Conservation (phyloP, 352 stramenopile species). For the Globisporangium barbulae region DNA sequence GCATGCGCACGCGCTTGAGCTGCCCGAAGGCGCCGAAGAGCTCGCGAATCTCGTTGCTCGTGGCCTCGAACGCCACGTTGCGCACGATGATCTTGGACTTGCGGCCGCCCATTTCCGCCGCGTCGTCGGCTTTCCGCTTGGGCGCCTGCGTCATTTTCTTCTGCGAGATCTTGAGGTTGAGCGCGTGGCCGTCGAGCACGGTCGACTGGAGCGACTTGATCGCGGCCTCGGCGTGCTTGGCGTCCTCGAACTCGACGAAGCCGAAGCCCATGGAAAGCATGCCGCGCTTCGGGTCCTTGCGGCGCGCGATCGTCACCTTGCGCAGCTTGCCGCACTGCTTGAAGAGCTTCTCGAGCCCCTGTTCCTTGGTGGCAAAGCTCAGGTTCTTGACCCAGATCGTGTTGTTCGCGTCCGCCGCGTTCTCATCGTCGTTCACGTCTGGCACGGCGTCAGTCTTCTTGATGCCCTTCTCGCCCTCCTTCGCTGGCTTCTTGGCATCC, state of each 20-base stretch:
- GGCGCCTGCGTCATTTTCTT: conserved; percentile 61
- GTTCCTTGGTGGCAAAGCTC: conserved; percentile 96
- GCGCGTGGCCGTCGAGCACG: conserved; percentile 93
- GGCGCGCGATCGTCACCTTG: conserved; percentile 84
- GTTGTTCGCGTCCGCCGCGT: conserved; percentile 62
- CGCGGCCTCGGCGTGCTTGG: conserved; percentile 84
- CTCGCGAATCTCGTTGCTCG: conserved; percentile 94
- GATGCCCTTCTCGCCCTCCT: conserved; percentile 43
- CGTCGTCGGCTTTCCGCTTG: conserved; percentile 38
- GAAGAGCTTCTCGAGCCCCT: conserved; percentile 74
- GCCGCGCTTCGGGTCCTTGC: conserved; percentile 76
- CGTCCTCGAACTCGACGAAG: conserved; percentile 97
- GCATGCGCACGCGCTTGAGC: conserved; percentile 96
- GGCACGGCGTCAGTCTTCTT: conserved; percentile 55
- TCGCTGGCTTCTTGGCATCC: conserved; percentile 6
- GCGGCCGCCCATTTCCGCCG: conserved; percentile 28
- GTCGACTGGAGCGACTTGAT: conserved; percentile 72
- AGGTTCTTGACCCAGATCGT: conserved; percentile 99
- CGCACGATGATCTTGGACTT: conserved; percentile 97
- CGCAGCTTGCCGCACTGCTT: conserved; percentile 66
- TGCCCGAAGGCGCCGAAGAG: conserved; percentile 97
- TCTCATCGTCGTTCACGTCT: conserved; percentile 64
- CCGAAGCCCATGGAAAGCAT: conserved; percentile 97
- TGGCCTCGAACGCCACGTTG: conserved; percentile 99
- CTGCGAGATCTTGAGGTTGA: conserved; percentile 94